Percentiles rank a stretch among this genome's conserved stretches.
phyloP scores from a whole-genome alignment of 257 asterid species.

The Marsdenia floribunda region DNA sequence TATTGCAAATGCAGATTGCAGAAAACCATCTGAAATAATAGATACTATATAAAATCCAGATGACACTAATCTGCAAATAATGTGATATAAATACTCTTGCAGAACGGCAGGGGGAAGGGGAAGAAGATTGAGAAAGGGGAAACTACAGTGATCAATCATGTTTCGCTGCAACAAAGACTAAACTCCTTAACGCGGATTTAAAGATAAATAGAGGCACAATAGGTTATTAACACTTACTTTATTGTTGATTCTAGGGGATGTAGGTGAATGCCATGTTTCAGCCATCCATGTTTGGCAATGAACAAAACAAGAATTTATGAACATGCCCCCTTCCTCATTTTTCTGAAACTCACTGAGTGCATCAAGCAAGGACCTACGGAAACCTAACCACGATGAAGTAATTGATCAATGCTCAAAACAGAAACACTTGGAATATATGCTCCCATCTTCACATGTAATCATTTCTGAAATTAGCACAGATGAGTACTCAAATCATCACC shows the following conservation, averaged over 20 bases:
- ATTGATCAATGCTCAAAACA: conserved; percentile 5
- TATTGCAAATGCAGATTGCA: neutral
- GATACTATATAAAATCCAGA: neutral
- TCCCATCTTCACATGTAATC: neutral
- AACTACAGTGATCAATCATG: neutral
- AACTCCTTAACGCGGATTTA: neutral
- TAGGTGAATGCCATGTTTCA: conserved; percentile 85
- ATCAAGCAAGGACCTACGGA: conserved; percentile 60
- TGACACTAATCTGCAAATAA: neutral
- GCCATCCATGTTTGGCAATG: conserved; percentile 89
- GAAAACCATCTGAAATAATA: neutral
- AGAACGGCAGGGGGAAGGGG: neutral
- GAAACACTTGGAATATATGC: neutral
- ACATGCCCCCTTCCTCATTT: conserved; percentile 57
- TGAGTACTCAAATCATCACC: conserved; percentile 32
- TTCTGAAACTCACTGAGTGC: conserved; percentile 43
- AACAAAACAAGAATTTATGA: conserved; percentile 71
- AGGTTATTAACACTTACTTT: conserved; percentile 38
- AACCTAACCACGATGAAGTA: conserved; percentile 45
- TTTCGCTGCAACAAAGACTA: neutral
- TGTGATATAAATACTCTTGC: neutral
- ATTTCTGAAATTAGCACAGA: too few species aligned
- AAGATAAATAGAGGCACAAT: neutral
- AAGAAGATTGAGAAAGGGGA: too few species aligned
- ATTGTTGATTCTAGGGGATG: conserved; percentile 76